phyloP scores from a whole-genome alignment of 352 stramenopile species.

The Pythium plurisporium region DNA sequence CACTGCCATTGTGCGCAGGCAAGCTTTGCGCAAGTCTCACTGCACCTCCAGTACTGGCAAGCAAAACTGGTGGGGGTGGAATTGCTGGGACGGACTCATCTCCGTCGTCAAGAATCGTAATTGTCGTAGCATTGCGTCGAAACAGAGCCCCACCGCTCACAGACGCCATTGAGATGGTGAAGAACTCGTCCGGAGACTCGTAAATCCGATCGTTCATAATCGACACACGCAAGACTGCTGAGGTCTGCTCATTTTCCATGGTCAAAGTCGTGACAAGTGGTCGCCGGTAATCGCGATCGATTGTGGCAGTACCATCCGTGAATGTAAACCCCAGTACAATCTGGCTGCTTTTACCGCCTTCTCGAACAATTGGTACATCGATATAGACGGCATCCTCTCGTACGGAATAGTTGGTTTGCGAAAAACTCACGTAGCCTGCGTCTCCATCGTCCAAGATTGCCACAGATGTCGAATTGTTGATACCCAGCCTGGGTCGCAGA shows the following conservation, averaged over 20 bases:
- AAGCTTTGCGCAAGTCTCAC: slow-evolving; percentile 28
- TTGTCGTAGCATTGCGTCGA: neutral
- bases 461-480: slow-evolving; percentile 27
- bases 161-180: slow-evolving; percentile 30
- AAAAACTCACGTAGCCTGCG: slow-evolving; percentile 51
- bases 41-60: slow-evolving; percentile 35
- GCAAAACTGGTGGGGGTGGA: slow-evolving; percentile 17
- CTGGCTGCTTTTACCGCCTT: slow-evolving; percentile 33
- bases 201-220: slow-evolving; percentile 63
- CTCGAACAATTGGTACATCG: slow-evolving; percentile 38
- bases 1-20: slow-evolving; percentile 50
- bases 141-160: slow-evolving; percentile 29
- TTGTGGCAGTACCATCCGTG: slow-evolving; percentile 30
- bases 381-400: slow-evolving; percentile 26
- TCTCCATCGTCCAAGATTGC: slow-evolving; percentile 63
- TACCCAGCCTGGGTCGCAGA: slow-evolving; percentile 30
- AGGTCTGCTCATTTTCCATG: slow-evolving; percentile 39
- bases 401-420: slow-evolving; percentile 24
- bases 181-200: slow-evolving; percentile 46
- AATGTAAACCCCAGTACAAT: slow-evolving; percentile 40
- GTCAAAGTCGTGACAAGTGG: slow-evolving; percentile 7
- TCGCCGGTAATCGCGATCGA: slow-evolving; percentile 46
- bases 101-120: slow-evolving; percentile 57
- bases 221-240: slow-evolving; percentile 29
- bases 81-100: slow-evolving; percentile 36